Evolutionary conservation across 331 rosid species (phyloP).

Genomic region (Pyrus hybrid): DNA sequence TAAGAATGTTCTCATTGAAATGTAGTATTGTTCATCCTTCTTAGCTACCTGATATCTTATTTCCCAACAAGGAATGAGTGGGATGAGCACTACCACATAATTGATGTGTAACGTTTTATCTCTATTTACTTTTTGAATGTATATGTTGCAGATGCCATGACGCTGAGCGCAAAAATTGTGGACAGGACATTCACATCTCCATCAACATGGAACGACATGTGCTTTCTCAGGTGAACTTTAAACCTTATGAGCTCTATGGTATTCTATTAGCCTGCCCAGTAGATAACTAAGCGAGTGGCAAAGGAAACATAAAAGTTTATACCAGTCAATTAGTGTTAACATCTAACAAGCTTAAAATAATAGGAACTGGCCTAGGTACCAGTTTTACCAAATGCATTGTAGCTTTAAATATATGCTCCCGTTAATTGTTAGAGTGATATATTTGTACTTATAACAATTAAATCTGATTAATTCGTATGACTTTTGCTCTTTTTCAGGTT

Average conservation of each 20-base stretch:
- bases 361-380: not conserved
- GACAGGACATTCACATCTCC: constrained; percentile 29
- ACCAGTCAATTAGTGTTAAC: not conserved
- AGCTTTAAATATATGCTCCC: not conserved
- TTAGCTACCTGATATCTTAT: not conserved
- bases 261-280: not conserved
- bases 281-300: not conserved
- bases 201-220: constrained; percentile 25
- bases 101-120: not conserved
- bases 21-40: not conserved
- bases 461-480: not conserved
- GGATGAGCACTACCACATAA: not conserved
- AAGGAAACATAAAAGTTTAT: not conserved
- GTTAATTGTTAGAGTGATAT: not conserved
- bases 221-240: constrained; percentile 25
- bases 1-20: not conserved
- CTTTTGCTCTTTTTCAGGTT: constrained; percentile 20
- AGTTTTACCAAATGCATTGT: not conserved
- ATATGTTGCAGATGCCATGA: constrained; percentile 41
- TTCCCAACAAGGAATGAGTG: not conserved
- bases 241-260: not conserved
- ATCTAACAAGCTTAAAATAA: not conserved
- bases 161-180: constrained; percentile 1
- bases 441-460: not conserved
- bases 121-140: no score